phyloP scores from a whole-genome alignment of 169 alveolate genomes.

The Amoebophrya sp. region DNA sequence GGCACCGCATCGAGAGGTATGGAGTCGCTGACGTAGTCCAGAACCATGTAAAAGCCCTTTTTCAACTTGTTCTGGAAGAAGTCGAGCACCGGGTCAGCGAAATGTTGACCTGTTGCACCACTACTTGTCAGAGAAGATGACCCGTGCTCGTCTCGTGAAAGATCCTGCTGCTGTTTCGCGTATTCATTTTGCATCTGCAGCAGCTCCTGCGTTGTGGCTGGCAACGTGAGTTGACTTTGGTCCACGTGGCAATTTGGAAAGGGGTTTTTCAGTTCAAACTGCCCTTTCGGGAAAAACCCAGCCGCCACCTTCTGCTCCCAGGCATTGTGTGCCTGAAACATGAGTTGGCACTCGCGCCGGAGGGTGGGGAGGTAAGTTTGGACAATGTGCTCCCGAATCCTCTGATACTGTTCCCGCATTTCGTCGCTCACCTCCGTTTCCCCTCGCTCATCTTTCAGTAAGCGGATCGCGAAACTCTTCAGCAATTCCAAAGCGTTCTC shows the following conservation, averaged over 20 bases:
- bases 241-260: background rate
- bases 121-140: background rate
- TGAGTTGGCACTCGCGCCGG: background rate
- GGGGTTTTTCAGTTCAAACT: background rate
- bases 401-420: background rate
- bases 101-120: background rate
- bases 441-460: background rate
- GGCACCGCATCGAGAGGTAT: background rate
- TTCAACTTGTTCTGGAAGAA: background rate
- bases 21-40: background rate
- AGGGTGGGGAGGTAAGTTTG: background rate
- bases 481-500: too few species aligned
- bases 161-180: too few species aligned
- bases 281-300: background rate
- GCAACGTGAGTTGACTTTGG: background rate
- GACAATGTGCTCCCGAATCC: background rate
- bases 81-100: background rate
- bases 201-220: too few species aligned
- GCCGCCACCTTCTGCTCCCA: background rate
- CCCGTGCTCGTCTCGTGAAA: background rate
- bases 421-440: background rate
- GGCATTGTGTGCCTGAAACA: background rate
- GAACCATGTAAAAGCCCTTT: background rate
- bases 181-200: too few species aligned
- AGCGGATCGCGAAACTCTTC: background rate